Evolutionary conservation across 192 early-diverging fungal species (phyloP), one percentile per base, ranked within the genome.

Genomic region (Coemansia sp.): DNA sequence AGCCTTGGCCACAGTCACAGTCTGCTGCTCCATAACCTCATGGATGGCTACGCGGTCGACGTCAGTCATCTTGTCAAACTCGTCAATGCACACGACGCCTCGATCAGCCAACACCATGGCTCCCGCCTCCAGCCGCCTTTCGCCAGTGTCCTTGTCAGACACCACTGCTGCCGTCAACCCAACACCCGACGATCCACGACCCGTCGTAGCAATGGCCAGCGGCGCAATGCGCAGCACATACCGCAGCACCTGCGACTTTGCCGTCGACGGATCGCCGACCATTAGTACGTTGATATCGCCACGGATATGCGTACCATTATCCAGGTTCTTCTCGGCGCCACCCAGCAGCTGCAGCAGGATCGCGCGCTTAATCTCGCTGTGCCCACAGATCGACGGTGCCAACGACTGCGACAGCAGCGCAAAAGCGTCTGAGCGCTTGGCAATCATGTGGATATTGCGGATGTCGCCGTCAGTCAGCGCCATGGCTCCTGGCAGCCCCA

Each of bases 1-100:
- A 5, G 97, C 97, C 76, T 98, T 96, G 38, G 92, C 93, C 57
- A 97, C 93, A 0, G 93, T 96, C 8, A 97, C 91, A 4, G 95
- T 98, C 83, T 99, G 97, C 77, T 99, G 97, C 83, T 99, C 97
- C 97, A 99, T 99, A 2, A 97, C 97, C 88, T 99, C 97, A 83
- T 99, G 97, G 80, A 99, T 99, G 0, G 97, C 95, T 3, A 97
- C 95, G 58, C 95, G 88, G 68, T 99, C 97, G 17, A 91, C 84
- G 61, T 98, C 95, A 33, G 84, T 91, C 97, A 99, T 99, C 69
- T 99, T 99, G 83, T 99, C 97, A 75, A 99, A 99, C 79, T 99
- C 97, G 83, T 99, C 97, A 58, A 99, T 98, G 74, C 97, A 99
- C 11, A 96, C 93, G 34, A 99, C 87, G 42, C 97, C 97, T 22